These are phyloP conservation scores for Durio zibethinus DNA, from an alignment of 345 rosid genomes.

Conservation along the genomic window DNA sequence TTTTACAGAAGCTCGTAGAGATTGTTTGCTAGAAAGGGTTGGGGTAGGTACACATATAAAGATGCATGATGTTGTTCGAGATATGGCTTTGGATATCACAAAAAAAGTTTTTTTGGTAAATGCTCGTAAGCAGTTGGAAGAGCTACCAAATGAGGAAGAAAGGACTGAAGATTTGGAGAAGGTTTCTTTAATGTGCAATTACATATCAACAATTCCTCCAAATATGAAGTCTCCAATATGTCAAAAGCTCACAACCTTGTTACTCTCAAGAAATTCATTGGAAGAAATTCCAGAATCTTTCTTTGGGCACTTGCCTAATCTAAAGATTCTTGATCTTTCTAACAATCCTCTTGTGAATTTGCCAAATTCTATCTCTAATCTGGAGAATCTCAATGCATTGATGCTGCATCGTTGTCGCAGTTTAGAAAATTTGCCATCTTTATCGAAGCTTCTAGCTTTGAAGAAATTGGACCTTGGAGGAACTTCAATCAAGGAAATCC, in stretches of 20 bases:
- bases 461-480: not conserved
- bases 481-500: not conserved
- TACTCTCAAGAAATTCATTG: not conserved
- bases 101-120: slow-evolving; percentile 2
- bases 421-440: not conserved
- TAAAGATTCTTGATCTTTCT: slow-evolving; percentile 28
- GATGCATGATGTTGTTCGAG: slow-evolving; percentile 29
- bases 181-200: not conserved
- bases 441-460: not conserved
- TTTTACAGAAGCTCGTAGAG: slow-evolving; percentile 19
- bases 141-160: slow-evolving; percentile 1
- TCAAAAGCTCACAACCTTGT: slow-evolving; percentile 15
- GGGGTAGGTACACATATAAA: not conserved
- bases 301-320: slow-evolving; percentile 1
- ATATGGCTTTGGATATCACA: slow-evolving; percentile 21
- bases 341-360: accelerated
- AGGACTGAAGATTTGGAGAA: slow-evolving; percentile 2
- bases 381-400: not conserved
- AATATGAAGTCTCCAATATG: not conserved
- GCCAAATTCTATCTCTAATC: slow-evolving; percentile 7
- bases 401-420: accelerated
- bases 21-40: slow-evolving; percentile 9
- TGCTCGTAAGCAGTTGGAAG: slow-evolving; percentile 4
- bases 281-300: not conserved
- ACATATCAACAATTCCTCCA: not conserved